Base-by-base conservation (phyloP, 352 stramenopile species). In the Phytophthora nicotianae region DNA sequence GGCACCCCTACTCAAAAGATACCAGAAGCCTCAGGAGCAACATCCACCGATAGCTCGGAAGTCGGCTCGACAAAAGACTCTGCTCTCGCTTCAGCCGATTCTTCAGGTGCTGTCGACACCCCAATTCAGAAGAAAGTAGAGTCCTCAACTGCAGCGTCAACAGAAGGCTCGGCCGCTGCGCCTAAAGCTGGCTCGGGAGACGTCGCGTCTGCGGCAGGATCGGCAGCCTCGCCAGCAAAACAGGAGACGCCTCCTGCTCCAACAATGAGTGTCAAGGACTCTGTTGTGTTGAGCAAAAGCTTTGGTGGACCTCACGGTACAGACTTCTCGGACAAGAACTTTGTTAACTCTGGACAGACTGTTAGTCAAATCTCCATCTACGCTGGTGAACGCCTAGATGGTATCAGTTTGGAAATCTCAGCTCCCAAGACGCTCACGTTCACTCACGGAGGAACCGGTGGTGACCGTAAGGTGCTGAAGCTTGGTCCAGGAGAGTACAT, bases 301-400 rank as follows among this genome's bases (percentile, higher is more conserved):
- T 74, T 68, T 17, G 66, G 66, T 16, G 66, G 61, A 16, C 49
- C 66, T 17, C 62, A 71, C 20, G 67, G 67, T 6, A 58, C 0
- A 5, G 46, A 68, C 13, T 75, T 75, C 19, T 72, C 67, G 8
- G 67, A 75, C 35, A 45, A 65, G 23, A 62, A 68, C 33, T 60
- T 66, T 0, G 65, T 54, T 23, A 70, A 66, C 7, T 72, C 56
- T 8, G 67, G 62, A 24, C 67, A 75, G 48, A 62, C 23, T 0
- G 56, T 75, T 5, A 65, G n/a, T 16, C 26, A 56, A 5, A 58
- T 75, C 9, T 50, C 60, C 0, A 74, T 74, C 29, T 49, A 62
- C 16, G 49, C 53, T 7, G 54, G 37, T 4, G 33, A 71, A 46
- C 62, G 62, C 14, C 43, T 72, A 6, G 56, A 71, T 24, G 67